A percentile compares a stretch with the other conserved stretches of the same genome.
These are phyloP conservation scores for Melampsora larici-populina DNA, from an alignment of 1,284 basidiomycete species.

Conservation along the genomic window DNA sequence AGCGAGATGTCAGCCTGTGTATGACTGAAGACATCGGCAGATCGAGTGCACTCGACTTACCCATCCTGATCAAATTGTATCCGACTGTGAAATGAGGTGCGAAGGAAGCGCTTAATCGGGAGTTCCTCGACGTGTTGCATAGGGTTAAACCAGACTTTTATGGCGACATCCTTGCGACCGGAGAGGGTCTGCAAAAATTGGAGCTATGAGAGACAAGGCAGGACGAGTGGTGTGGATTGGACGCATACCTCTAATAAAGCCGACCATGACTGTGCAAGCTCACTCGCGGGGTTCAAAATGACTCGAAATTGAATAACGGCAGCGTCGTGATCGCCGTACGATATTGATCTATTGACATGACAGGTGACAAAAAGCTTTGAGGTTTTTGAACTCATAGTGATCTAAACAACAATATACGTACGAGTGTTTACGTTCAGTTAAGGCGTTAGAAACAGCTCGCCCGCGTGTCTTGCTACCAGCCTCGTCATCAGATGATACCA, in stretches of 20 bases:
- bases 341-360: constrained; percentile 61
- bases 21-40: constrained; percentile 46
- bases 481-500: constrained; percentile 20
- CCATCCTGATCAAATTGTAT: constrained; percentile 69
- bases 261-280: constrained; percentile 78
- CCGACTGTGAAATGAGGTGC: constrained; percentile 65
- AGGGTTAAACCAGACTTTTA: constrained; percentile 75
- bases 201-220: neutral
- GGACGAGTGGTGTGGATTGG: neutral
- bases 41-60: constrained; percentile 56
- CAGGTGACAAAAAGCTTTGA: neutral
- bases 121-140: constrained; percentile 64
- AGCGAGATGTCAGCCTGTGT: neutral
- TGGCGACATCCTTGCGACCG: constrained; percentile 59
- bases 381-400: too few relatives aligned
- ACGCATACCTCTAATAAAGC: constrained; percentile 65
- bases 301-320: constrained; percentile 72
- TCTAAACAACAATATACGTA: constrained; percentile 5
- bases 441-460: constrained; percentile 15
- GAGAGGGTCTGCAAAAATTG: constrained; percentile 54
- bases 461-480: neutral
- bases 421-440: constrained; percentile 19
- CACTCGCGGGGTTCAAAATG: constrained; percentile 79
- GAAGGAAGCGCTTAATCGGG: constrained; percentile 90
- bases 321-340: constrained; percentile 65